Conservation (phyloP, 108 stramenopile genomes). For the Skeletonema grethae region DNA sequence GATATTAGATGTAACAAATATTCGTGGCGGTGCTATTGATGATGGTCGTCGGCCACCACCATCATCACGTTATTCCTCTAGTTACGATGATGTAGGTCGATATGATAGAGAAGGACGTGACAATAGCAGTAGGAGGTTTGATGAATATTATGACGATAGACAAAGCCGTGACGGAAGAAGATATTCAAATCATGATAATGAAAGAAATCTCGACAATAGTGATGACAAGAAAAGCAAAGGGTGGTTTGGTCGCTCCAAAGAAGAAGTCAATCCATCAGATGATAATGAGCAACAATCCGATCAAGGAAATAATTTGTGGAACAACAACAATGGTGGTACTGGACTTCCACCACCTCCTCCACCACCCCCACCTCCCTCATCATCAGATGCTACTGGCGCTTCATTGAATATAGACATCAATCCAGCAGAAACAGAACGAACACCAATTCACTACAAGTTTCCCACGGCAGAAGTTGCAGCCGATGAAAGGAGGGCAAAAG, state of each 20-base stretch:
- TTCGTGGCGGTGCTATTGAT: neutral
- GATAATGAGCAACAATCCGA: neutral
- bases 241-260: constrained; percentile 5
- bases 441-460: constrained; percentile 50
- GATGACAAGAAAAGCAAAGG: constrained; percentile 5
- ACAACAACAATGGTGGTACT: neutral
- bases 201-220: neutral
- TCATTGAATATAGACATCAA: constrained; percentile 15
- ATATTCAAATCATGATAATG: neutral
- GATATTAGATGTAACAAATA: neutral
- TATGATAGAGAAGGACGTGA: neutral
- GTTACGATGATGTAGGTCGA: neutral
- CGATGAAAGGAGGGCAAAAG: constrained; percentile 20
- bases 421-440: constrained; percentile 43
- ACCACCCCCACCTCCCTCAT: constrained; percentile 19
- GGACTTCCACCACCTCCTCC: constrained; percentile 23
- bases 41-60: neutral
- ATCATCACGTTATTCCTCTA: neutral
- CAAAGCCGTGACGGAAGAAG: neutral
- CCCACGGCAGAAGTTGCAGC: constrained; percentile 42
- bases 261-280: neutral
- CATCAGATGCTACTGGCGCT: neutral
- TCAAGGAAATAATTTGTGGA: neutral
- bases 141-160: neutral
- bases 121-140: neutral